Evolutionary conservation across 805 yeast species (phyloP).

Genomic region (Isabelozyma pseudorhagii): DNA sequence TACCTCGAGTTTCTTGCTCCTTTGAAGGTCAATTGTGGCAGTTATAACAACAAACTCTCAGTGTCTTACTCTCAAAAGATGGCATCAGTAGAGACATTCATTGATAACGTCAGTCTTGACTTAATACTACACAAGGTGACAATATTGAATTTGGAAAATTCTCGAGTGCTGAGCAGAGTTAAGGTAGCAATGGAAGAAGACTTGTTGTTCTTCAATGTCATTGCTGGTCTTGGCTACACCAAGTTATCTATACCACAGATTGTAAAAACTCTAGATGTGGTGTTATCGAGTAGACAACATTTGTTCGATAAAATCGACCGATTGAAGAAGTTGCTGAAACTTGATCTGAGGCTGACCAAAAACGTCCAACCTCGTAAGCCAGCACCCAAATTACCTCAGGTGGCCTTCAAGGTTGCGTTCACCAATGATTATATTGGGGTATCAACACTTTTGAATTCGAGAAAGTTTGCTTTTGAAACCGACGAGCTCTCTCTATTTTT

Average conservation of each 20-base stretch:
- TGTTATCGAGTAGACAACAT: slow-evolving; percentile 2
- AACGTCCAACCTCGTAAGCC: too few species aligned
- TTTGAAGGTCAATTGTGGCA: slow-evolving; percentile 12
- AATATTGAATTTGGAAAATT: slow-evolving; percentile 22
- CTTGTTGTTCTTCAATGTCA: slow-evolving; percentile 9
- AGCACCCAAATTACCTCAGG: neutral
- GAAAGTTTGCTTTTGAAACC: slow-evolving; percentile 32
- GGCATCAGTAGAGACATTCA: slow-evolving; percentile 9
- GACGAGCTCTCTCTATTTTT: slow-evolving; percentile 25
- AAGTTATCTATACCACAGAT: slow-evolving; percentile 25
- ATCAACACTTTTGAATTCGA: slow-evolving; percentile 26
- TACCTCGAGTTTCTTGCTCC: slow-evolving; percentile 14
- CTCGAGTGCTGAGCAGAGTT: slow-evolving; percentile 17
- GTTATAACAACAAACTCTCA: slow-evolving; percentile 14
- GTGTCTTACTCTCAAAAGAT: slow-evolving; percentile 8
- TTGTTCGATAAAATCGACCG: slow-evolving; percentile 6
- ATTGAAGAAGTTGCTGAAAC: slow-evolving; percentile 4
- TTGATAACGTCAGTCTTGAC: slow-evolving; percentile 18
- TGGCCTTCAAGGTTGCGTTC: slow-evolving; percentile 19
- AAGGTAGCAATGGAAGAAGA: slow-evolving; percentile 8
- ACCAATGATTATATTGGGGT: slow-evolving; percentile 35
- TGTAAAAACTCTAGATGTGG: slow-evolving; percentile 12
- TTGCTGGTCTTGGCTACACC: slow-evolving; percentile 25
- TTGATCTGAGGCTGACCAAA: too few species aligned
- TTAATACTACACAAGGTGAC: slow-evolving; percentile 9